phyloP scores from a whole-genome alignment of 2,329 filamentous ascomycete species.

The Magnaporthiopsis poae region DNA sequence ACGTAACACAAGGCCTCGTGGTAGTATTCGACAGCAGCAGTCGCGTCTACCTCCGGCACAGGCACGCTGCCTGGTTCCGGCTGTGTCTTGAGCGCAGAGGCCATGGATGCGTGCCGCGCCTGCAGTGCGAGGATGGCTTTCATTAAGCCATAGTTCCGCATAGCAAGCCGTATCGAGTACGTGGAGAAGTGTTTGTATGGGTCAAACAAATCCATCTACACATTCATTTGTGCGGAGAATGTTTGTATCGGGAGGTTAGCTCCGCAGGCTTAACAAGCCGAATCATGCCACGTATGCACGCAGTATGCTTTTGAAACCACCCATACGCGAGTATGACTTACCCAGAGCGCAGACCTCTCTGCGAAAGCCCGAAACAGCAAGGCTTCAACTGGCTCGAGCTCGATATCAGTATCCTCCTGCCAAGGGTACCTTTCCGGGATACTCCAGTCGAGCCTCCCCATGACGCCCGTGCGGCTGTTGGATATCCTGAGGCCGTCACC shows the following conservation, averaged over 20 bases:
- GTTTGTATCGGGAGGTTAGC: not conserved
- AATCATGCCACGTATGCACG: not conserved
- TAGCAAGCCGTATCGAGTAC: constrained; percentile 9
- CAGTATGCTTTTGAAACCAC: not conserved
- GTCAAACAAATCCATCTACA: constrained; percentile 12
- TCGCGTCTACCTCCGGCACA: not conserved
- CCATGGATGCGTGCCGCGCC: constrained; percentile 2
- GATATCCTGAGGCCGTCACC: constrained; percentile 4
- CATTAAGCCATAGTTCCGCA: constrained; percentile 13
- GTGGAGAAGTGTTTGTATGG: constrained; percentile 5
- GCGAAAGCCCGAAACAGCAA: constrained; percentile 21
- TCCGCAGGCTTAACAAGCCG: not conserved
- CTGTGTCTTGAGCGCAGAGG: not conserved
- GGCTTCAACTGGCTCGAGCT: constrained; percentile 18
- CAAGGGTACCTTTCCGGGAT: constrained; percentile 5
- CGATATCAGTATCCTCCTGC: constrained; percentile 13
- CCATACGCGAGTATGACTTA: not conserved
- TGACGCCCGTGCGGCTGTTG: constrained; percentile 4
- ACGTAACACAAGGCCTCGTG: constrained; percentile 54
- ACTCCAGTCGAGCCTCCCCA: constrained; percentile 5
- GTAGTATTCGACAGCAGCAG: constrained; percentile 43
- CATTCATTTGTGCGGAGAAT: not conserved
- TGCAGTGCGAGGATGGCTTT: constrained; percentile 14
- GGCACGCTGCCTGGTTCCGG: not conserved
- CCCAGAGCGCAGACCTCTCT: constrained; percentile 16